These are phyloP conservation scores for Nicotiana benthamiana DNA, from an alignment of 257 asterid species.

Conservation along the genomic window DNA sequence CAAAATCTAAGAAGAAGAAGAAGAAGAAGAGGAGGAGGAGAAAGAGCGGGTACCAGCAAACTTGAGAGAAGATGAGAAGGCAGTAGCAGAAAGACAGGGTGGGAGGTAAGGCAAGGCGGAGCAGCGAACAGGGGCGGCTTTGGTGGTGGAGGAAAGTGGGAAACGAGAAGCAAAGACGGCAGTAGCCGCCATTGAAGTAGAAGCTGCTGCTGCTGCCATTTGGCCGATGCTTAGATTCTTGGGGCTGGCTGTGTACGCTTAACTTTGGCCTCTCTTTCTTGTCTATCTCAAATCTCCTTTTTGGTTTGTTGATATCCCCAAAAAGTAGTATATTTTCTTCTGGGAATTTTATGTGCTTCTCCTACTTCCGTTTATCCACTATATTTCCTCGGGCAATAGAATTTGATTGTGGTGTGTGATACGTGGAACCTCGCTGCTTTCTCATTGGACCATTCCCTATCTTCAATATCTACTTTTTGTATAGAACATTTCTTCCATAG, in stretches of 20 bases:
- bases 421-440: constrained; percentile 39
- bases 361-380: constrained; percentile 33
- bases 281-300: constrained; percentile 12
- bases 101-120: constrained; percentile 53
- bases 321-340: neutral
- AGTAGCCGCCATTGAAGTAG: constrained; percentile 88
- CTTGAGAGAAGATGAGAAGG: constrained; percentile 36
- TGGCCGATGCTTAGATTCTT: constrained; percentile 4
- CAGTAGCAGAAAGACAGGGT: constrained; percentile 24
- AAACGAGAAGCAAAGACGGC: constrained; percentile 57
- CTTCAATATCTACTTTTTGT: constrained; percentile 18
- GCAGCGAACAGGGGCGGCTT: constrained; percentile 22
- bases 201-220: constrained; percentile 77
- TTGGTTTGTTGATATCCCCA: constrained; percentile 3
- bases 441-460: constrained; percentile 66
- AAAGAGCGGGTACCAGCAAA: constrained; percentile 40
- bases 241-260: constrained; percentile 1
- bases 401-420: constrained; percentile 27
- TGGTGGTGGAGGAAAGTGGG: constrained; percentile 26
- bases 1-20: neutral
- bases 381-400: constrained; percentile 15
- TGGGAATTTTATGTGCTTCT: constrained; percentile 7
- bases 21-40: neutral
- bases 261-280: constrained; percentile 37
- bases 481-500: neutral